phyloP scores from a whole-genome alignment of 1,284 basidiomycete species.

The Trichosporon asahii region DNA sequence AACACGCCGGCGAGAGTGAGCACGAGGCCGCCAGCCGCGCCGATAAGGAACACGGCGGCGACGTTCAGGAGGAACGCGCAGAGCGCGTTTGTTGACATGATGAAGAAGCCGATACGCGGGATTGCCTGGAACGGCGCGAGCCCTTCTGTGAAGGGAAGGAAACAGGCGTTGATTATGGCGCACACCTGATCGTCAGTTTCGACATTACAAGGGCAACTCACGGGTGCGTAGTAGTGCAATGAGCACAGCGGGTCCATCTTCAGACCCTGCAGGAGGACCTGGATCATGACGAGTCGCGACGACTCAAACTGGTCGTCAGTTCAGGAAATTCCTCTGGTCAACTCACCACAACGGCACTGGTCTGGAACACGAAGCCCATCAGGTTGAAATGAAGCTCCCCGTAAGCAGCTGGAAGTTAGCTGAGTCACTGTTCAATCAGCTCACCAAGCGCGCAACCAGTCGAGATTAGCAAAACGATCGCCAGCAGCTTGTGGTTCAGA shows the following conservation, averaged over 20 bases:
- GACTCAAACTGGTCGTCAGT: slow-evolving; percentile 43
- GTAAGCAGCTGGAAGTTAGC: slow-evolving; percentile 51
- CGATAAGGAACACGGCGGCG: slow-evolving; percentile 90
- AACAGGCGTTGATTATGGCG: slow-evolving; percentile 76
- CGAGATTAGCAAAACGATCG: slow-evolving; percentile 87
- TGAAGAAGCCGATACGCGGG: slow-evolving; percentile 64
- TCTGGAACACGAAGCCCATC: slow-evolving; percentile 78
- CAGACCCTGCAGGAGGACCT: slow-evolving; percentile 54
- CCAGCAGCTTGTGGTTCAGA: slow-evolving; percentile 68
- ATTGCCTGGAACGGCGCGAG: slow-evolving; percentile 78
- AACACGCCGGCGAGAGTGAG: slow-evolving; percentile 93
- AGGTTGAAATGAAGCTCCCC: slow-evolving; percentile 84
- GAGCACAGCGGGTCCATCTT: slow-evolving; percentile 74
- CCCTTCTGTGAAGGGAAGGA: slow-evolving; percentile 86
- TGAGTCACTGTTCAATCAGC: not conserved
- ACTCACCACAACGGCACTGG: slow-evolving; percentile 63
- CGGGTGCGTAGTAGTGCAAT: slow-evolving; percentile 90
- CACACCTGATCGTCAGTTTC: slow-evolving; percentile 53
- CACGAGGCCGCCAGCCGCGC: slow-evolving; percentile 79
- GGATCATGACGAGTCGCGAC: slow-evolving; percentile 84
- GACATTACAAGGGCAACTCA: not conserved
- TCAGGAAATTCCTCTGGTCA: not conserved
- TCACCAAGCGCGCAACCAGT: slow-evolving; percentile 84
- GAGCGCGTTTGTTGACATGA: slow-evolving; percentile 77
- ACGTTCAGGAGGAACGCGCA: slow-evolving; percentile 85